phyloP scores from a whole-genome alignment of 306 rosid genomes.

The Myrica gale region DNA sequence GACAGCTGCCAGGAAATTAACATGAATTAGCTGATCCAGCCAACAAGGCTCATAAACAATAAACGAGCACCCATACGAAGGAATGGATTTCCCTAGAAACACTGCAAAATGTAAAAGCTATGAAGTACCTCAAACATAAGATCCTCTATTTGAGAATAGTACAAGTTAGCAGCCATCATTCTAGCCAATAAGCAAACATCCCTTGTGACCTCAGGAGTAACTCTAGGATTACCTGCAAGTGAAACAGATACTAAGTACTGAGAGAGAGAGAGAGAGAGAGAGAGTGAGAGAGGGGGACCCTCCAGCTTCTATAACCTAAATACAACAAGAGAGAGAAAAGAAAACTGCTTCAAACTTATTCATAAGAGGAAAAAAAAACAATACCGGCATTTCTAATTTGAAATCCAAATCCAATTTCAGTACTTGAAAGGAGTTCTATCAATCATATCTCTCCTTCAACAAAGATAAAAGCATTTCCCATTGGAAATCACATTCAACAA shows the following conservation, averaged over 20 bases:
- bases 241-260: constrained; percentile 18
- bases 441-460: not conserved
- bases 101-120: constrained; percentile 19
- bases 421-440: not conserved
- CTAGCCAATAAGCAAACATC: constrained; percentile 96
- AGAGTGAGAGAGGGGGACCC: no score
- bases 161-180: constrained; percentile 98
- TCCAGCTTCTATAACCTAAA: not conserved
- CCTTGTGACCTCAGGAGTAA: constrained; percentile 97
- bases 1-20: constrained; percentile 60
- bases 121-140: constrained; percentile 91
- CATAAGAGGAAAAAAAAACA: not conserved
- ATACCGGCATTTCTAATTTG: not conserved
- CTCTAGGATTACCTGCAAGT: constrained; percentile 90
- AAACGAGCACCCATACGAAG: not conserved
- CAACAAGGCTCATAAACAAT: not conserved
- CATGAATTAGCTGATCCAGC: constrained; percentile 19
- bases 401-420: constrained; percentile 6
- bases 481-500: not conserved
- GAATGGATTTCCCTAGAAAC: constrained; percentile 12
- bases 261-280: constrained; percentile 11
- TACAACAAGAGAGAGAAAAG: not conserved
- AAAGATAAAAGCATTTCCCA: no score
- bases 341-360: not conserved
- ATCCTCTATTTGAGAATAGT: constrained; percentile 96